phyloP scores from a whole-genome alignment of 306 rosid species.

The Senna siamea region DNA sequence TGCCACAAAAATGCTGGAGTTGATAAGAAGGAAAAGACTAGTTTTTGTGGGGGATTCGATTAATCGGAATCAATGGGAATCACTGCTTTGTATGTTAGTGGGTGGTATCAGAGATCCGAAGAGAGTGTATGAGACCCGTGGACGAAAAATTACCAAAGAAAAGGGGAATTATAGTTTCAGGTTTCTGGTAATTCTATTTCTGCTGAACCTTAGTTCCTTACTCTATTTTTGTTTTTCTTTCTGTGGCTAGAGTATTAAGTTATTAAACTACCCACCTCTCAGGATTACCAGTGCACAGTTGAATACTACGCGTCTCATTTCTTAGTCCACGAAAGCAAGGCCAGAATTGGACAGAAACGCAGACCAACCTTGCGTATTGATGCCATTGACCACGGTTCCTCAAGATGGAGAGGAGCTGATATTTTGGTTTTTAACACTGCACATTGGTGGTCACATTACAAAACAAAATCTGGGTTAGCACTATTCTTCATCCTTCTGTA shows the following conservation, averaged over 20 bases:
- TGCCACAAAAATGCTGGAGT: slow-evolving; percentile 88
- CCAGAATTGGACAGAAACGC: slow-evolving; percentile 75
- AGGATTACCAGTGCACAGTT: slow-evolving; percentile 93
- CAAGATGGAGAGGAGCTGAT: slow-evolving; percentile 95
- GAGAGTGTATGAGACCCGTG: slow-evolving; percentile 77
- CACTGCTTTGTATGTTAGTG: slow-evolving; percentile 84
- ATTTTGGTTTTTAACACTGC: slow-evolving; percentile 89
- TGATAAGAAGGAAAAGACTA: slow-evolving; percentile 84
- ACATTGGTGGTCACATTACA: slow-evolving; percentile 98
- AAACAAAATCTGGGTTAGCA: slow-evolving; percentile 90
- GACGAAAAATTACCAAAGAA: slow-evolving; percentile 79
- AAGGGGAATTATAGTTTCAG: slow-evolving; percentile 84
- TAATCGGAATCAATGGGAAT: slow-evolving; percentile 96
- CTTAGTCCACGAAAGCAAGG: slow-evolving; percentile 86
- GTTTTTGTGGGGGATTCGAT: slow-evolving; percentile 98
- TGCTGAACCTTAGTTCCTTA: slow-evolving; percentile 31
- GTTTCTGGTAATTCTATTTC: slow-evolving; percentile 77
- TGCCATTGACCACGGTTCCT: slow-evolving; percentile 78
- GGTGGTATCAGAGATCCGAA: slow-evolving; percentile 72
- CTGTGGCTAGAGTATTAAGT: slow-evolving; percentile 20
- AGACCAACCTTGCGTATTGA: slow-evolving; percentile 76
- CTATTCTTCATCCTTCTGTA: slow-evolving; percentile 27
- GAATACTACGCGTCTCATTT: slow-evolving; percentile 80
- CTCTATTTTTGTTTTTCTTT: slow-evolving; percentile 27
- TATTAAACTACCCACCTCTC: slow-evolving; percentile 23